Conservation (phyloP, 306 rosid species). For the Cucurbita argyrosperma region DNA sequence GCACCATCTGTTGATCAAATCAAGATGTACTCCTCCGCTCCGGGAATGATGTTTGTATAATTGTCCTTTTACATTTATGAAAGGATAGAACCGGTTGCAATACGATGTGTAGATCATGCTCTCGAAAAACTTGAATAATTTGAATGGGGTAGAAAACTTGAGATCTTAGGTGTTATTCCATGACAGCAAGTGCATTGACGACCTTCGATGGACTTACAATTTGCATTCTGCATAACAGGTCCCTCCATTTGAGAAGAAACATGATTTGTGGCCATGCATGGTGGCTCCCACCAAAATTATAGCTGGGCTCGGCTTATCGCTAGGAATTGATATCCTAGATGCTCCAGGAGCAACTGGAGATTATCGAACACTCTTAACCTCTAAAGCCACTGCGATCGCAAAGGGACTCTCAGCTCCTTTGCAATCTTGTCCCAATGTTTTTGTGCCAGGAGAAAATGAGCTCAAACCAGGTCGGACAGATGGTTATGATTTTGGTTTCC, state of each 20-base stretch:
- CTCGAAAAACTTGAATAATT: not conserved
- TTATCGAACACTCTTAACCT: constrained; percentile 73
- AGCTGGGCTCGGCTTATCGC: constrained; percentile 88
- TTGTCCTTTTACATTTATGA: not conserved
- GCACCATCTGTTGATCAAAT: not conserved
- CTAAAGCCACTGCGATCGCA: constrained; percentile 76
- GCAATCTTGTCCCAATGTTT: constrained; percentile 50
- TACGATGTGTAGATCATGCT: not conserved
- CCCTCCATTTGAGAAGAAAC: constrained; percentile 59
- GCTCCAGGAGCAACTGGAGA: constrained; percentile 98
- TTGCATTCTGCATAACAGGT: constrained; percentile 33
- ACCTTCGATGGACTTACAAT: not conserved
- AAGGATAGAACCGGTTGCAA: not conserved
- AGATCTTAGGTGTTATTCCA: not conserved
- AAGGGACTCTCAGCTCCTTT: constrained; percentile 78
- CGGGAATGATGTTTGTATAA: not conserved
- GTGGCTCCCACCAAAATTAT: constrained; percentile 97
- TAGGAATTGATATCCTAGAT: constrained; percentile 84
- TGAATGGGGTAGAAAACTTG: not conserved
- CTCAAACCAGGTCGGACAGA: constrained; percentile 62
- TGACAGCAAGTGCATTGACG: not conserved
- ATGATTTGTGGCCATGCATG: constrained; percentile 81
- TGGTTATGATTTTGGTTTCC: constrained; percentile 96
- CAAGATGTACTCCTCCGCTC: not conserved
- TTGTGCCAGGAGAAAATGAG: constrained; percentile 85